Conservation (phyloP, 148 eudicot species). For the Rhododendron henanense region DNA sequence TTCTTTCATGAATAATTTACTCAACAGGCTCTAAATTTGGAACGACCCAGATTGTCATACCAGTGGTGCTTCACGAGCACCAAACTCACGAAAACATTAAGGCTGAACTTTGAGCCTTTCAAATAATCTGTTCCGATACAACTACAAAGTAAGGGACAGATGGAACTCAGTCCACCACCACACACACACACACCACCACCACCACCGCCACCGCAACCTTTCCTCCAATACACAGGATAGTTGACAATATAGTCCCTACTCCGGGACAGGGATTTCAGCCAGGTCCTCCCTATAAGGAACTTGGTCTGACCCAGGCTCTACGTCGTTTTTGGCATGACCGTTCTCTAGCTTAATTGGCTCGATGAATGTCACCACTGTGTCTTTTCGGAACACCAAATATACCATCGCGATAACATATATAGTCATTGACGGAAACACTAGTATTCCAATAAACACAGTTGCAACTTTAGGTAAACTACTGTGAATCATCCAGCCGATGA, state of each 20-base stretch:
- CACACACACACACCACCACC: not conserved
- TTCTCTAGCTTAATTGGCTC: conserved; percentile 42
- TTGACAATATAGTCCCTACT: not conserved
- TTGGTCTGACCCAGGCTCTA: not conserved
- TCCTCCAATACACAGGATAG: not conserved
- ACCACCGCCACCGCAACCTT: not conserved
- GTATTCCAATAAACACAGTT: conserved; percentile 61
- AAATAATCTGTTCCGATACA: not conserved
- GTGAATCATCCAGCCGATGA: conserved; percentile 73
- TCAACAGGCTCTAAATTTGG: too few relatives aligned
- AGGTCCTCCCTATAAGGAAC: conserved; percentile 52
- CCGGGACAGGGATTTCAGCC: conserved; percentile 27
- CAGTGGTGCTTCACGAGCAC: too few relatives aligned
- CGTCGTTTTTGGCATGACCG: conserved; percentile 5
- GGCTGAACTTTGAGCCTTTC: too few relatives aligned
- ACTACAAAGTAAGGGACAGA: not conserved
- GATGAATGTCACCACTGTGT: conserved; percentile 49
- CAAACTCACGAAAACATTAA: too few relatives aligned
- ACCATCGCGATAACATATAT: conserved; percentile 49
- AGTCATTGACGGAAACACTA: conserved; percentile 78
- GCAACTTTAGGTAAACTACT: conserved; percentile 65
- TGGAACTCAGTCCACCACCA: not conserved
- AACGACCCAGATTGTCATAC: too few relatives aligned
- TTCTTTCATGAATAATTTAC: too few relatives aligned
- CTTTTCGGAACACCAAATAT: conserved; percentile 73